These are phyloP conservation scores for Fusarium sp. DNA, from an alignment of 2,329 filamentous ascomycete species.

Conservation along the genomic window DNA sequence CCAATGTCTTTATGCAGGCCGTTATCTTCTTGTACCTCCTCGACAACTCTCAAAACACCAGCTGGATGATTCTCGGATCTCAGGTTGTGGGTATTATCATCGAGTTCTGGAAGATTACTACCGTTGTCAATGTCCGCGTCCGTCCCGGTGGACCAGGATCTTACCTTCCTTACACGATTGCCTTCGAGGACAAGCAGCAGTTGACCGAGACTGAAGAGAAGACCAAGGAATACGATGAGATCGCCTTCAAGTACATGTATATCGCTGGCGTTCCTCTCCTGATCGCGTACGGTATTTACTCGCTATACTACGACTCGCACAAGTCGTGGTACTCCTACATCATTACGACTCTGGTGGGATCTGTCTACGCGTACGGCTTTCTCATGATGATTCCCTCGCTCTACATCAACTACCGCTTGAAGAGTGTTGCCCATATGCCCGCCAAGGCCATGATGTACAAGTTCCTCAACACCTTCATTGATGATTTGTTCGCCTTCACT, in stretches of 20 bases:
- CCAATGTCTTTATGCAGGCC: constrained; percentile 97
- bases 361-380: constrained; percentile 98
- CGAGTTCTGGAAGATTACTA: constrained; percentile 94
- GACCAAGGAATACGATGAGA: constrained; percentile 98
- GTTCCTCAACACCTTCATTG: constrained; percentile 98
- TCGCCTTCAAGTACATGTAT: constrained; percentile 98
- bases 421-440: constrained; percentile 96
- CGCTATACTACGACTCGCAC: constrained; percentile 90
- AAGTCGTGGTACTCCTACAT: constrained; percentile 99
- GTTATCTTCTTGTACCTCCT: constrained; percentile 97
- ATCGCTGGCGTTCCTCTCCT: constrained; percentile 90
- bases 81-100: constrained; percentile 85
- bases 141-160: constrained; percentile 77
- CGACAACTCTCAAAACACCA: constrained; percentile 97
- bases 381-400: constrained; percentile 98
- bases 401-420: constrained; percentile 99
- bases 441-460: constrained; percentile 98
- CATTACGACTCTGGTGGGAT: constrained; percentile 94
- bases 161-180: constrained; percentile 81
- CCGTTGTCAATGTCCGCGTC: constrained; percentile 89
- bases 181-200: constrained; percentile 96
- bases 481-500: constrained; percentile 97
- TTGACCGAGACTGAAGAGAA: constrained; percentile 96
- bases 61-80: constrained; percentile 97
- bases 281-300: constrained; percentile 90